Percentiles rank a stretch among this genome's conserved stretches.
Conservation (phyloP, 305 asterid genomes). For the Fraxinus sp. region DNA sequence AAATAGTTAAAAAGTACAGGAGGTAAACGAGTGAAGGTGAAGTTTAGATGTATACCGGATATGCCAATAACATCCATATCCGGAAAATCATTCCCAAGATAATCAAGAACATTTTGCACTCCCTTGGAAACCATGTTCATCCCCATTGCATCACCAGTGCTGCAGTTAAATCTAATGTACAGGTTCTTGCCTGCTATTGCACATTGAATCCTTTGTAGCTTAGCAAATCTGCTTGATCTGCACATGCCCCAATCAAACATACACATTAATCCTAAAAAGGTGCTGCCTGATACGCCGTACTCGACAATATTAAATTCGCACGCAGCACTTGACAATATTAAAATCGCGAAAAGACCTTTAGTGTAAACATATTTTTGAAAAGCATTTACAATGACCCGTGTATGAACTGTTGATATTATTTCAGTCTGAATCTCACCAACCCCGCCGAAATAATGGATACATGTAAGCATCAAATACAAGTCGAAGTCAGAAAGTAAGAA, state of each 20-base stretch:
- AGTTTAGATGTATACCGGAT: conserved; percentile 32
- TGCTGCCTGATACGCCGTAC: not conserved
- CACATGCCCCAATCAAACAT: conserved; percentile 2
- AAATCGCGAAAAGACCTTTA: no score
- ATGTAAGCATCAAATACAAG: not conserved
- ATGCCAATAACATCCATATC: conserved; percentile 55
- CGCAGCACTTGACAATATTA: no score
- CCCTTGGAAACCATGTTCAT: conserved; percentile 61
- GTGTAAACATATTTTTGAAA: not conserved
- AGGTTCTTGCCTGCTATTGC: conserved; percentile 53
- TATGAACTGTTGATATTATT: not conserved
- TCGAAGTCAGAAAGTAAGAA: not conserved
- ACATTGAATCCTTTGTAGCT: conserved; percentile 43
- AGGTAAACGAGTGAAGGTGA: not conserved
- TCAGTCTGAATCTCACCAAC: not conserved
- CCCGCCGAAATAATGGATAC: not conserved
- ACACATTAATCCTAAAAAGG: not conserved
- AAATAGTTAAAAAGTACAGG: not conserved
- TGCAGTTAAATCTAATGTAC: conserved; percentile 44
- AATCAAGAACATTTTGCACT: not conserved
- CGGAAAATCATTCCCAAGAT: conserved; percentile 25
- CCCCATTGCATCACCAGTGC: conserved; percentile 63
- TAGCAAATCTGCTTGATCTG: conserved; percentile 54
- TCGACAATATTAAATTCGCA: no score
- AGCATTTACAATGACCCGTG: not conserved